Base-by-base conservation (phyloP, 441 rosid genomes). In the Corymbia citriodora region DNA sequence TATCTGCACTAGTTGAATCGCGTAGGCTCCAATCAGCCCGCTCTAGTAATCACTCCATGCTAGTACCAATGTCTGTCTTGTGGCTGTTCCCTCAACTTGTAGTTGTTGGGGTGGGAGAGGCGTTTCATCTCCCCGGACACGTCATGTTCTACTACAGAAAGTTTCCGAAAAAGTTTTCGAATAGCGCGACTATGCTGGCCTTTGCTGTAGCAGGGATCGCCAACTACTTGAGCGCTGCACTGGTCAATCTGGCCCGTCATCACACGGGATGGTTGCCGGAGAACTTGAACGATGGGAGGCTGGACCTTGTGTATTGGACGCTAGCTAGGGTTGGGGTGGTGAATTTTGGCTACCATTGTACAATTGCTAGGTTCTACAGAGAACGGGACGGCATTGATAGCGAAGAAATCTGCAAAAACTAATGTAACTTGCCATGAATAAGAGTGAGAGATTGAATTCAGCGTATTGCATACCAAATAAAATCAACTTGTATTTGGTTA, bases 111-210 rank as follows among this genome's bases (percentile, higher is more conserved):
- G 90, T 96, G 1, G 96, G 94, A 83, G 96, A 94, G 90, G 94
- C 96, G 48, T 95, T 95, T 57, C 94, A 94, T 90, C 92, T 92
- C 61, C 97, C 97, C 4, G 95, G 95, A 74, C 95, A 95, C 87
- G 94, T 93, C 45, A 90, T 93, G 15, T 79, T 96, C 18, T 95
- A 92, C 86, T 94, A 95, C 88, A 96, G 93, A 89, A 96, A 94
- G 74, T 96, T 95, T n/a, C 98, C 95, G 4, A 90, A 25, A 70
- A 92, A 95, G 4, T 65, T 97, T 88, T 83, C 87, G 4, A 94
- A 93, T 87, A 93, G 94, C 1, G 93, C 97, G 10, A 93, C 97
- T 3, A 96, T 96, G 9, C 93, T 94, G 89, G 87, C 94, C 0
- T 91, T 93, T 13, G 82, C 96, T 29, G 87, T 93, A 17, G 83